Conservation (phyloP, 495 filamentous ascomycete genomes). For the Daldinia decipiens region DNA sequence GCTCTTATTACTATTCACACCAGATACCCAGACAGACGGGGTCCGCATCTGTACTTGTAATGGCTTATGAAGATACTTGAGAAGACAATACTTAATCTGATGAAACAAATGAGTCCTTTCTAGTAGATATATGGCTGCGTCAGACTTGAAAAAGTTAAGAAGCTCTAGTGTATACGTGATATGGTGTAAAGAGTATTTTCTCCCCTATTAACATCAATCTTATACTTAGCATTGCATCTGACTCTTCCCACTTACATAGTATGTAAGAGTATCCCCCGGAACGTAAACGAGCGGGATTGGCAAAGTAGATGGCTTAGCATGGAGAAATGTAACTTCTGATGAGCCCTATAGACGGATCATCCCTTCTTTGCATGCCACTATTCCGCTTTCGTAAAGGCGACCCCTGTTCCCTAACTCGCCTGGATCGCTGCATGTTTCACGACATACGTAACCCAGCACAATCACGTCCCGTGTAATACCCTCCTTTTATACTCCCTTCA, state of each 20-base stretch:
- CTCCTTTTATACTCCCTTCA: neutral
- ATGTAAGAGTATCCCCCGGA: no score
- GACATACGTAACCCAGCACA: neutral
- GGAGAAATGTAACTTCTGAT: neutral
- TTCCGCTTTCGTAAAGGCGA: conserved; percentile 11
- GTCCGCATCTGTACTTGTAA: conserved; percentile 46
- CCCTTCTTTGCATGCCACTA: conserved; percentile 18
- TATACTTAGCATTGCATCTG: no score
- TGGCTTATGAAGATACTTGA: conserved; percentile 39
- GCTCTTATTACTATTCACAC: conserved; percentile 18
- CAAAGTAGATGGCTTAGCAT: no score
- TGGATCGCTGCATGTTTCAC: conserved; percentile 29
- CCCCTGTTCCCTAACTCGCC: conserved; percentile 16
- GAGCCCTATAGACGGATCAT: conserved; percentile 29
- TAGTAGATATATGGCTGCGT: neutral
- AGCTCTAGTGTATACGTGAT: neutral
- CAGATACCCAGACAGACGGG: conserved; percentile 47
- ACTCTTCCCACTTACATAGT: no score
- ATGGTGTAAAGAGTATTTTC: neutral
- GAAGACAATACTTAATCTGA: conserved; percentile 24
- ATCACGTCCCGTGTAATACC: neutral
- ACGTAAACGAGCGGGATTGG: no score
- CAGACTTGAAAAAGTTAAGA: neutral
- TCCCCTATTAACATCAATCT: no score
- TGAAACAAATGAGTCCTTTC: neutral